A percentile compares a stretch with the other conserved stretches of the same genome.
These are phyloP conservation scores for Myxozyma geophila DNA, from an alignment of 805 yeast genomes.

Conservation along the genomic window DNA sequence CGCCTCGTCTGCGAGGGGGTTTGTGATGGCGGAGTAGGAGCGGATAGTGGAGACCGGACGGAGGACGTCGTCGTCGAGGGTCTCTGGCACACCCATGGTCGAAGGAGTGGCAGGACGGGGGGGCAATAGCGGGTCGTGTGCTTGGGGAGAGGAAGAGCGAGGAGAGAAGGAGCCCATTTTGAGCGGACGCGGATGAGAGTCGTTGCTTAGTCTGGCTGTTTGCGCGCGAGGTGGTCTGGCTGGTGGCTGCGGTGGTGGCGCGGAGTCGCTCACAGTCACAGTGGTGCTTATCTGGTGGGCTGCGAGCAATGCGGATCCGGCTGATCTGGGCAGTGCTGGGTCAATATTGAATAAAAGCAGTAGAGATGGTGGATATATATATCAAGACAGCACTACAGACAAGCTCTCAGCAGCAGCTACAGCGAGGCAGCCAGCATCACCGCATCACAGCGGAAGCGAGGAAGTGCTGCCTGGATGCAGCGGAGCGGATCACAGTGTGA, in stretches of 20 bases:
- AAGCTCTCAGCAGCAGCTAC: too few species aligned
- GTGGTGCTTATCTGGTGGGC: background rate
- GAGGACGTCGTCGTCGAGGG: slow-evolving; percentile 6
- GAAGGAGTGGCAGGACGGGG: slow-evolving; percentile 9
- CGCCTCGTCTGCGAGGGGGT: slow-evolving; percentile 25
- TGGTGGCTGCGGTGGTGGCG: slow-evolving; percentile 15
- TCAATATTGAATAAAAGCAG: too few species aligned
- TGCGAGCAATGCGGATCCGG: background rate
- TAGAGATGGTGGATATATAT: too few species aligned
- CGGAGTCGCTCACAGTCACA: background rate
- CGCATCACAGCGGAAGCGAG: background rate
- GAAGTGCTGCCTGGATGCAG: background rate
- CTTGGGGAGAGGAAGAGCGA: slow-evolving; percentile 11
- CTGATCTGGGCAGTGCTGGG: too few species aligned
- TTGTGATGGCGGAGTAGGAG: slow-evolving; percentile 31
- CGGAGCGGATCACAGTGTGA: background rate
- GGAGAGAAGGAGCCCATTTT: slow-evolving; percentile 9
- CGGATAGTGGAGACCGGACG: slow-evolving; percentile 24
- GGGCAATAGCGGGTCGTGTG: slow-evolving; percentile 18
- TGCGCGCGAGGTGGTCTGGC: background rate
- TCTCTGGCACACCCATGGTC: slow-evolving; percentile 29
- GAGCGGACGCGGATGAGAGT: background rate
- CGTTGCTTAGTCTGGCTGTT: too few species aligned
- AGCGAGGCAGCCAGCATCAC: too few species aligned
- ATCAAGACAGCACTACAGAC: too few species aligned